These are phyloP conservation scores for Suhomyces xylopsoci DNA, from an alignment of 805 yeast genomes.

Conservation along the genomic window DNA sequence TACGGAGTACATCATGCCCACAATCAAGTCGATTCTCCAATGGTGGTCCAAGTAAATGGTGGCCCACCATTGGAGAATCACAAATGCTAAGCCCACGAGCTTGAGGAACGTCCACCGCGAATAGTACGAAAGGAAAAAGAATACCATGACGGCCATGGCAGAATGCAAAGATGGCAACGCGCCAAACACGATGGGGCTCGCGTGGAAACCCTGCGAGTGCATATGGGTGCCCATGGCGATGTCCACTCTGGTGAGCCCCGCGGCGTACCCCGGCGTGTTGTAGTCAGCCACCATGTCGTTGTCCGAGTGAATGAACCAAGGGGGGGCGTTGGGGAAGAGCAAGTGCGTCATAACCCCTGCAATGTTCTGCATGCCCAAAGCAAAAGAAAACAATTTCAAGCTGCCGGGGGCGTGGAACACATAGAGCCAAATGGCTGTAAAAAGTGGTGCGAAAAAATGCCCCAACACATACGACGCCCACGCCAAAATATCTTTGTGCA, in stretches of 20 bases:
- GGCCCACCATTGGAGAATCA: slow-evolving; percentile 69
- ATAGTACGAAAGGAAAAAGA: slow-evolving; percentile 43
- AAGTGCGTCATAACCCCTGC: slow-evolving; percentile 60
- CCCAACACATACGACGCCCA: slow-evolving; percentile 62
- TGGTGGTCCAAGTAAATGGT: slow-evolving; percentile 73
- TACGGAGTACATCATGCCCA: slow-evolving; percentile 54
- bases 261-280: slow-evolving; percentile 66
- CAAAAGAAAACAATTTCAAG: slow-evolving; percentile 48
- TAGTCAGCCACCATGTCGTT: slow-evolving; percentile 59
- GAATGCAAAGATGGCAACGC: slow-evolving; percentile 62
- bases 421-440: slow-evolving; percentile 61
- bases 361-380: slow-evolving; percentile 59
- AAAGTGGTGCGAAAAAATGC: slow-evolving; percentile 59
- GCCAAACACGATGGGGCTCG: slow-evolving; percentile 68
- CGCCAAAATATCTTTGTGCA: slow-evolving; percentile 51
- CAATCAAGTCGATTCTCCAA: slow-evolving; percentile 59
- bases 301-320: slow-evolving; percentile 65
- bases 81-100: slow-evolving; percentile 40
- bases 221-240: slow-evolving; percentile 59
- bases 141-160: slow-evolving; percentile 58
- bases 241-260: slow-evolving; percentile 67
- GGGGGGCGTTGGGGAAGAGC: slow-evolving; percentile 67
- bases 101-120: slow-evolving; percentile 34
- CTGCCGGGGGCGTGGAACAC: slow-evolving; percentile 68
- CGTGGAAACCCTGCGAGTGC: slow-evolving; percentile 60